These are phyloP conservation scores for Scheffersomyces titani DNA, from an alignment of 1,139 yeast genomes.

Conservation along the genomic window DNA sequence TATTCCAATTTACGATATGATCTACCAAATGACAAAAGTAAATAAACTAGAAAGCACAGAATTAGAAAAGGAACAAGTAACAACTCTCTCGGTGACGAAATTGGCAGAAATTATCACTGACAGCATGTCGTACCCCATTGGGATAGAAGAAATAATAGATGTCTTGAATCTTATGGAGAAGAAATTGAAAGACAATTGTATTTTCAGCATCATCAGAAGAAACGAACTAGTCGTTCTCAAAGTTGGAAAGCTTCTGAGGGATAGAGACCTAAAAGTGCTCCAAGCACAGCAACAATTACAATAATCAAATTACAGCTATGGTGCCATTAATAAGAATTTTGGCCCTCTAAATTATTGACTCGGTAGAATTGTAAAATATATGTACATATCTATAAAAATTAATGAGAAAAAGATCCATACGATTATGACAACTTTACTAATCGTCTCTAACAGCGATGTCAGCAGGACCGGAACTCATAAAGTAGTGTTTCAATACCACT, in stretches of 20 bases:
- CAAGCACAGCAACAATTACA: background rate
- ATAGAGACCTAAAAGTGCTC: slow-evolving; percentile 19
- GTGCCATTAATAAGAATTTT: background rate
- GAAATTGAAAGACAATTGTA: slow-evolving; percentile 15
- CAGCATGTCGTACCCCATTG: slow-evolving; percentile 35
- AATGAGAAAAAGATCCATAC: background rate
- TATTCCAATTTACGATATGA: slow-evolving; percentile 36
- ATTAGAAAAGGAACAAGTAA: slow-evolving; percentile 4
- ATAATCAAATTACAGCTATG: background rate
- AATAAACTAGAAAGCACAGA: slow-evolving; percentile 4
- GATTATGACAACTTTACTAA: background rate
- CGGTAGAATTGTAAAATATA: slow-evolving; percentile 3
- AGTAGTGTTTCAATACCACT: slow-evolving; percentile 72
- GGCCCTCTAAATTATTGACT: background rate
- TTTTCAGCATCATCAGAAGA: slow-evolving; percentile 16
- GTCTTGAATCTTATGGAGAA: slow-evolving; percentile 18
- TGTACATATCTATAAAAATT: slow-evolving; percentile 6
- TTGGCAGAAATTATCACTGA: slow-evolving; percentile 32
- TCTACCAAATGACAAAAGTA: slow-evolving; percentile 30
- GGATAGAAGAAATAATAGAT: slow-evolving; percentile 33
- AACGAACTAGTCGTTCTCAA: slow-evolving; percentile 29
- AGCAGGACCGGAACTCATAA: slow-evolving; percentile 89
- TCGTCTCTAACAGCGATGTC: slow-evolving; percentile 72
- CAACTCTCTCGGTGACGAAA: slow-evolving; percentile 26
- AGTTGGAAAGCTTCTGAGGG: slow-evolving; percentile 28